A percentile compares a stretch with the other conserved stretches of the same genome.
These are phyloP conservation scores for Colletotrichum ledebouriae DNA, from an alignment of 2,329 filamentous ascomycete genomes.

Conservation along the genomic window DNA sequence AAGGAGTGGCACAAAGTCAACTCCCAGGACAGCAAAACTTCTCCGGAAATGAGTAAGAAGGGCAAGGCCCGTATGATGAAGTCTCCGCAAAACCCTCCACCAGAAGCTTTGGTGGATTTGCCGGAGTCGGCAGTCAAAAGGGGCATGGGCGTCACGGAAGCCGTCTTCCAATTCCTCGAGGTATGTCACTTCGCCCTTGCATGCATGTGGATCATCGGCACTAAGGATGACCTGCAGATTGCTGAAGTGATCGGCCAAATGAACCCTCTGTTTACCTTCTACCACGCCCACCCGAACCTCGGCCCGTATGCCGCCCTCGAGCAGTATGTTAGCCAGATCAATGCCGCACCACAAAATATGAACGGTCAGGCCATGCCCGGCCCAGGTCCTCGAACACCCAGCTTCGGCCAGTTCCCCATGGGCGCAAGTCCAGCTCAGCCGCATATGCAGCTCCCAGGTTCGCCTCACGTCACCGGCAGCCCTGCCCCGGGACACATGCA, in stretches of 20 bases:
- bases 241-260: slow-evolving; percentile 77
- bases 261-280: slow-evolving; percentile 73
- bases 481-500: slow-evolving; percentile 74
- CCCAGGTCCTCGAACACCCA: slow-evolving; percentile 66
- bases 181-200: slow-evolving; percentile 52
- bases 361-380: slow-evolving; percentile 63
- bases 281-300: slow-evolving; percentile 66
- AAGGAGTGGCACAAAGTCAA: slow-evolving; percentile 76
- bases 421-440: slow-evolving; percentile 70
- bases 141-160: slow-evolving; percentile 70
- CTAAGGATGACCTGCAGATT: slow-evolving; percentile 60
- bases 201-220: slow-evolving; percentile 21
- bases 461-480: slow-evolving; percentile 70
- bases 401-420: slow-evolving; percentile 70
- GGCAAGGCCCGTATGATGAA: slow-evolving; percentile 70
- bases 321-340: slow-evolving; percentile 69
- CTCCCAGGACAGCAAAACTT: slow-evolving; percentile 67
- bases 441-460: slow-evolving; percentile 73
- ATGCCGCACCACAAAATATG: slow-evolving; percentile 53
- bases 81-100: slow-evolving; percentile 70
- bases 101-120: slow-evolving; percentile 69
- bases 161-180: slow-evolving; percentile 75
- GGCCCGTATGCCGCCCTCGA: slow-evolving; percentile 71
- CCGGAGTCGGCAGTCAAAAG: slow-evolving; percentile 69
- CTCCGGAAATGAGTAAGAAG: slow-evolving; percentile 78